A percentile compares a stretch with the other conserved stretches of the same genome.
phyloP scores from a whole-genome alignment of 1,284 basidiomycete genomes.

The Cutaneotrichosporon dermatis region DNA sequence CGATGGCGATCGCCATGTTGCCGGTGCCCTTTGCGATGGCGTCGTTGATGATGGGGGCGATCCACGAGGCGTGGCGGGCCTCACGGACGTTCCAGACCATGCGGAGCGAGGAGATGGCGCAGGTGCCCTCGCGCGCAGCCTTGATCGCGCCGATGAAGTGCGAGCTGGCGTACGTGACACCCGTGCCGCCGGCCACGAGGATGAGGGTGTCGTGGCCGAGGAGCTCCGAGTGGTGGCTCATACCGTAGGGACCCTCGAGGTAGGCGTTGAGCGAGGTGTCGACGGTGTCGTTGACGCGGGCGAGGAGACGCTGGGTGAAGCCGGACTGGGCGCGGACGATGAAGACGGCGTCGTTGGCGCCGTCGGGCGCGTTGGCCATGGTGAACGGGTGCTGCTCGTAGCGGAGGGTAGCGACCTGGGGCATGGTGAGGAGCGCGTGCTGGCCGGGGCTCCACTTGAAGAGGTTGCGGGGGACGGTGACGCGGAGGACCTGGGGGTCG shows the following conservation, averaged over 20 bases:
- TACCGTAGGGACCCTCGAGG: constrained; percentile 45
- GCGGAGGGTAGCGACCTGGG: constrained; percentile 36
- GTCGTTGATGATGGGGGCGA: constrained; percentile 18
- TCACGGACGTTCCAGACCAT: constrained; percentile 39
- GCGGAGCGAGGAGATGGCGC: constrained; percentile 25
- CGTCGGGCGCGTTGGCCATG: constrained; percentile 28
- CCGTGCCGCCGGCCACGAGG: constrained; percentile 42
- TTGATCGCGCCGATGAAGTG: constrained; percentile 33
- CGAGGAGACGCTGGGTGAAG: constrained; percentile 31
- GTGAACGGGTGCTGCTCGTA: constrained; percentile 48
- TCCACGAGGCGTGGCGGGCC: constrained; percentile 8
- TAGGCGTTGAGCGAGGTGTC: constrained; percentile 23
- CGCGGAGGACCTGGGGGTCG: constrained; percentile 48
- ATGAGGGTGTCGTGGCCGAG: constrained; percentile 31
- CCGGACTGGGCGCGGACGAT: constrained; percentile 26
- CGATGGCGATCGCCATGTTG: constrained; percentile 10
- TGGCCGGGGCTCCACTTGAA: constrained; percentile 39
- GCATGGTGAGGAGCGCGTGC: constrained; percentile 42
- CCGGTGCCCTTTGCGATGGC: constrained; percentile 9
- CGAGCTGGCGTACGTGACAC: constrained; percentile 36
- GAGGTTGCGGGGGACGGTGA: constrained; percentile 12
- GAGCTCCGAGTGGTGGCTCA: constrained; percentile 13
- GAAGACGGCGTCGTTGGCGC: constrained; percentile 11
- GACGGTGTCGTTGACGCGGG: constrained; percentile 19
- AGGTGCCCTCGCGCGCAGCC: constrained; percentile 21